These are phyloP conservation scores for Coemansia sp. DNA, from an alignment of 192 early-diverging fungal species.

Conservation along the genomic window DNA sequence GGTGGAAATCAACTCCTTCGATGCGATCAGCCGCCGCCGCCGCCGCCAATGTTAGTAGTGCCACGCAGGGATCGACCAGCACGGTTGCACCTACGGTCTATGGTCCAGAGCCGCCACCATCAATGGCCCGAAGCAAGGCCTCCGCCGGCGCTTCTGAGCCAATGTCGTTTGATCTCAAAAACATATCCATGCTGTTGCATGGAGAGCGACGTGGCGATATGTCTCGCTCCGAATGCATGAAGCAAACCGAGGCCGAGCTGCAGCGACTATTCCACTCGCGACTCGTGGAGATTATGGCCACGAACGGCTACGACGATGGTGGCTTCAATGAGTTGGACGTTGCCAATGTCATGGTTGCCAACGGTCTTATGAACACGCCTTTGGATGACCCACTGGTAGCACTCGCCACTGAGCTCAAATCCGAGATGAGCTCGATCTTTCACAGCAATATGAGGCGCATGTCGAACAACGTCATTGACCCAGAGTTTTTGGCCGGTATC, in stretches of 20 bases:
- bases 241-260: constrained; percentile 30
- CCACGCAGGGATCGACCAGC: not conserved
- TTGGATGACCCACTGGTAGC: constrained; percentile 34
- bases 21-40: not conserved
- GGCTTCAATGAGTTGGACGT: constrained; percentile 28
- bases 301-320: constrained; percentile 28
- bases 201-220: constrained; percentile 12
- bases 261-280: constrained; percentile 35
- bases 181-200: constrained; percentile 13
- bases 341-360: constrained; percentile 29
- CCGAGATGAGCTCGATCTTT: constrained; percentile 36
- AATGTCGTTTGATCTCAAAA: constrained; percentile 3
- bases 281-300: constrained; percentile 32
- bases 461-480: constrained; percentile 20
- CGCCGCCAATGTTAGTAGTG: not conserved
- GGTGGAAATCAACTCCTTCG: constrained; percentile 1
- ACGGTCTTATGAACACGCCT: constrained; percentile 28
- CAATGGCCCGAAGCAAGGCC: constrained; percentile 34
- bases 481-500: constrained; percentile 24
- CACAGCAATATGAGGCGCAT: constrained; percentile 27
- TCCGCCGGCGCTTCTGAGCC: not conserved
- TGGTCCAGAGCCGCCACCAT: constrained; percentile 48
- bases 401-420: constrained; percentile 37
- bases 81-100: constrained; percentile 17
- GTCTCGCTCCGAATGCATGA: constrained; percentile 22